Evolutionary conservation across 176 grass and related monocot species (phyloP).

Genomic region (Elymus sibiricus): DNA sequence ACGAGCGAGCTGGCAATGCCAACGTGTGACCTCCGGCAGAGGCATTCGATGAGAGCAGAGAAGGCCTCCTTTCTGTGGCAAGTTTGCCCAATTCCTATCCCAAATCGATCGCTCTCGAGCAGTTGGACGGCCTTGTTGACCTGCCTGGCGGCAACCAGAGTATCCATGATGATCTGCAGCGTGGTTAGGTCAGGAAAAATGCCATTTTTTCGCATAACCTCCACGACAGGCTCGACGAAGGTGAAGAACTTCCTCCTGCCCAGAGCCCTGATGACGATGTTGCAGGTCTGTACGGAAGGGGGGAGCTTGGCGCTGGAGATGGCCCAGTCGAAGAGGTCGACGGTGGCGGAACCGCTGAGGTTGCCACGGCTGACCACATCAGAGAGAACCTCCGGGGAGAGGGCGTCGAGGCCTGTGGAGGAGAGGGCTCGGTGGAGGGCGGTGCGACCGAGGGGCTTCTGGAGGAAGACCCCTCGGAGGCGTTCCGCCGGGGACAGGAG

Average conservation of each 20-base stretch:
- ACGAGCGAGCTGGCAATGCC: conserved; percentile 52
- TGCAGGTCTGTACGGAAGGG: conserved; percentile 41
- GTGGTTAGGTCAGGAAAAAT: conserved; percentile 45
- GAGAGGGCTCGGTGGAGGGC: conserved; percentile 60
- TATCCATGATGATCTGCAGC: conserved; percentile 66
- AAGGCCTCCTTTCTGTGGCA: conserved; percentile 46
- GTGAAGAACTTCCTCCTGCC: conserved; percentile 78
- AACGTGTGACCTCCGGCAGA: conserved; percentile 68
- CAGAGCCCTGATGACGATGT: conserved; percentile 65
- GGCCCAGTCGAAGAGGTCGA: conserved; percentile 71
- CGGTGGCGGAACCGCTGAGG: conserved; percentile 42
- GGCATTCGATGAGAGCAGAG: conserved; percentile 47
- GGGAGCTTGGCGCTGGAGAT: conserved; percentile 33
- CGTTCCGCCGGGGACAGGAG: conserved; percentile 56
- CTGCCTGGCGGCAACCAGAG: conserved; percentile 51
- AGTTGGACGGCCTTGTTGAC: conserved; percentile 61
- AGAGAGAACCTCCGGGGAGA: conserved; percentile 54
- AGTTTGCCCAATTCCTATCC: conserved; percentile 38
- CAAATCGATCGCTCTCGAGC: conserved; percentile 42
- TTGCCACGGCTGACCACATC: conserved; percentile 48
- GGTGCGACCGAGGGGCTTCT: conserved; percentile 42
- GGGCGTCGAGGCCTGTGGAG: conserved; percentile 26
- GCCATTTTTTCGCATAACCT: conserved; percentile 41
- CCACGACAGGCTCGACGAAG: conserved; percentile 37
- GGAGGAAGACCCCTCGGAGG: conserved; percentile 83